Evolutionary conservation across 129 eudicot species (phyloP).

Genomic region (Flaveria trinervia): DNA sequence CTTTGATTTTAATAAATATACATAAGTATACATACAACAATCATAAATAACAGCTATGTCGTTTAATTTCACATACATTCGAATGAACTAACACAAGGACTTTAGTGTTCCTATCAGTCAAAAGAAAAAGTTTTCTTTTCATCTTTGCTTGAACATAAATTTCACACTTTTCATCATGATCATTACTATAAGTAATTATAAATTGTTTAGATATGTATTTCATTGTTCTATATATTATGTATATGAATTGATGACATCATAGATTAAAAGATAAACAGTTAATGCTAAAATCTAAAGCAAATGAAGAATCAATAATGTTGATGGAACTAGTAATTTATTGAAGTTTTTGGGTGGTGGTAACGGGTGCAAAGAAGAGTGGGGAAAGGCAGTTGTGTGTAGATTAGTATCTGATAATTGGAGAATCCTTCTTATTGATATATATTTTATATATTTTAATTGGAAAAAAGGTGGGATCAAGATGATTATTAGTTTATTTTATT

Average conservation of each 20-base stretch:
- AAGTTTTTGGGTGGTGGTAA: too few relatives aligned
- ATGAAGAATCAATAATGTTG: background rate
- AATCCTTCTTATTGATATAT: too few relatives aligned
- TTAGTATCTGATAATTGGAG: too few relatives aligned
- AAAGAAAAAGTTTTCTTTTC: background rate
- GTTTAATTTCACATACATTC: background rate
- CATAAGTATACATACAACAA: background rate
- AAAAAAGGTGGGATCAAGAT: too few relatives aligned
- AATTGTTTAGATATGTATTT: background rate
- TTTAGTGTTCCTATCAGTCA: background rate
- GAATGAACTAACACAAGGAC: constrained; percentile 11
- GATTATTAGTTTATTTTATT: too few relatives aligned
- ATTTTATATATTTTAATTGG: too few relatives aligned
- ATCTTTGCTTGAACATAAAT: background rate
- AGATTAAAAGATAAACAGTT: background rate
- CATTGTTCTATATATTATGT: background rate
- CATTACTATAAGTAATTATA: background rate
- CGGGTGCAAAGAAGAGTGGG: too few relatives aligned
- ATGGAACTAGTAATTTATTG: background rate
- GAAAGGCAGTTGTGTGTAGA: too few relatives aligned
- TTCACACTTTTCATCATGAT: background rate
- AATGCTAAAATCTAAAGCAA: background rate
- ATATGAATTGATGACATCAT: background rate
- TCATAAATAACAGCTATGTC: background rate
- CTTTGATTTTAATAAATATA: background rate